Evolutionary conservation across 2,329 filamentous ascomycete genomes (phyloP), one percentile per base, ranked within the genome.

Genomic region (Diaporthe ilicicola): DNA sequence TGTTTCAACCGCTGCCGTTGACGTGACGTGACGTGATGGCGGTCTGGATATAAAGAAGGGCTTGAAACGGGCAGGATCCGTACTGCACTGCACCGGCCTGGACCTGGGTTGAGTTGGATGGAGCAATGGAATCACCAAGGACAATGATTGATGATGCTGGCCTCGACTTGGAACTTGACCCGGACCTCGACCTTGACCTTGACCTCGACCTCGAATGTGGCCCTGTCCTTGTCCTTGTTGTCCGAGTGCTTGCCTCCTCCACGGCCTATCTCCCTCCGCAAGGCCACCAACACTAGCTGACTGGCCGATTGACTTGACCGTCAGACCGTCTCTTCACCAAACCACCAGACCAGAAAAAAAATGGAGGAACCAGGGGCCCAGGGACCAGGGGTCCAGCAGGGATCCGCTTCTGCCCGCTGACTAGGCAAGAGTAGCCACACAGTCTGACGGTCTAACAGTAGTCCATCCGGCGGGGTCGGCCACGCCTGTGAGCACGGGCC

Each of bases 291-390:
- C 51, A 34, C 17, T 34, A 24, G 50, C n/a, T 46, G 42, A 19
- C 44, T 29, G 42, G 27, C 59, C 27, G 44, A 32, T 44, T 44
- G 59, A 64, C 59, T 64, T 64, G 59, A 64, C 59, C 59, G 59
- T 64, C 59, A 50, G 59, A 64, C 59, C 59, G 59, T 64, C 59
- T 64, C 59, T 64, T 64, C 59, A 37, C 59, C 59, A 64, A 50
- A 64, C 59, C 59, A 64, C 59, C 48, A 64, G 59, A 64, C 44
- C 59, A 64, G 42, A 22, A 48, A 64, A 50, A 64, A 64, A 64
- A 24, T 64, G 59, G 59, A 17, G 42, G 59, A 42, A 29, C 42
- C 59, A 34, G 42, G n/a, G 59, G 12, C 5, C 44, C 59, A 64
- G 44, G 27, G 44, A 37, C 44, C 59, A 64, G 44, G 59, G 59